These are phyloP conservation scores for Termitomyces sp. DNA, from an alignment of 768 basidiomycete genomes.

Conservation along the genomic window DNA sequence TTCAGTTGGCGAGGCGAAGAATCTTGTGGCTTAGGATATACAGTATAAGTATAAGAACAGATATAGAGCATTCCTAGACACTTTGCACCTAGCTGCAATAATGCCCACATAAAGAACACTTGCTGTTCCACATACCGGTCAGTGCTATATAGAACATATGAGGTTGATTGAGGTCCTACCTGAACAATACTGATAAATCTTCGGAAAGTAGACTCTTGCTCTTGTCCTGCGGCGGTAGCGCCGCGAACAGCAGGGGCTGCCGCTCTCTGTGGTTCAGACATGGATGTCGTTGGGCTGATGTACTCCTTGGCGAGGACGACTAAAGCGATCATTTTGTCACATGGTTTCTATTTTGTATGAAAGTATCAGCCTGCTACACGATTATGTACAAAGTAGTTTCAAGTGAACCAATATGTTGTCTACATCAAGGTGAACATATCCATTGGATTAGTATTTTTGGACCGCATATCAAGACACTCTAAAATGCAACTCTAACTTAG, in stretches of 20 bases:
- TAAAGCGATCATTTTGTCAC: slow-evolving; percentile 8
- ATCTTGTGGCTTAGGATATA: slow-evolving; percentile 20
- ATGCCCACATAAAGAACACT: slow-evolving; percentile 59
- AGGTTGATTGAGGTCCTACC: slow-evolving; percentile 11
- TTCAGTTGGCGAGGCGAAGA: slow-evolving; percentile 11
- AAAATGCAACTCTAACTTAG: background rate
- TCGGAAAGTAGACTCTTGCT: slow-evolving; percentile 14
- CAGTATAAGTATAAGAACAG: background rate
- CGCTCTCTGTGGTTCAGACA: slow-evolving; percentile 14
- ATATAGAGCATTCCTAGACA: background rate
- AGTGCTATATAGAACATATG: background rate
- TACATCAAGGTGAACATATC: background rate
- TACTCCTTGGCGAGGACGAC: background rate
- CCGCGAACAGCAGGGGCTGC: slow-evolving; percentile 10
- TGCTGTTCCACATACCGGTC: slow-evolving; percentile 37
- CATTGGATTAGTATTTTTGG: background rate
- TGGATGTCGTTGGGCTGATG: slow-evolving; percentile 3
- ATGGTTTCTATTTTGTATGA: background rate
- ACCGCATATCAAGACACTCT: background rate
- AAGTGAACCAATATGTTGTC: too few species aligned
- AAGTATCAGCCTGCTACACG: too few species aligned
- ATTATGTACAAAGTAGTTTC: too few species aligned
- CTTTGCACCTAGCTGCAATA: slow-evolving; percentile 54
- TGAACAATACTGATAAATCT: slow-evolving; percentile 20
- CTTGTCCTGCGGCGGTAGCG: slow-evolving; percentile 3